Conservation (phyloP, 2,329 filamentous ascomycete species). For the Orbilia oligospora region DNA sequence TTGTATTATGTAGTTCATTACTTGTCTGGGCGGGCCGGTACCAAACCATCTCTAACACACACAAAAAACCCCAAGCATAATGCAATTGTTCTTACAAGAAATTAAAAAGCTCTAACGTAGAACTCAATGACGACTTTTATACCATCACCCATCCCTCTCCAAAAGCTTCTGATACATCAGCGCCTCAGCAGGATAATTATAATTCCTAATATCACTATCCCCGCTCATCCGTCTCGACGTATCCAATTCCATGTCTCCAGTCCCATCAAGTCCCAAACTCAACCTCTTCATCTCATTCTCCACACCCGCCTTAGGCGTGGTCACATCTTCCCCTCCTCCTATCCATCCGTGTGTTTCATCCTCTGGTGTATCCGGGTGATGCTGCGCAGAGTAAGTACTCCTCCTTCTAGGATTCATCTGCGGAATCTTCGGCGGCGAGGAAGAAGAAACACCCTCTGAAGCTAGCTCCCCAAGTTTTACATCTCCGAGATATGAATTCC, state of each 20-base stretch:
- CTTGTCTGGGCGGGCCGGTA: not conserved
- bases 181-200: conserved; percentile 56
- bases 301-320: conserved; percentile 41
- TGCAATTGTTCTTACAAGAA: not conserved
- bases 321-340: conserved; percentile 46
- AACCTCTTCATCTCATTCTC: conserved; percentile 52
- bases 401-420: conserved; percentile 53
- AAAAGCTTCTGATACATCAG: conserved; percentile 56
- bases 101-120: not conserved
- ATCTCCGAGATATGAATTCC: not conserved
- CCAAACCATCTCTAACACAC: not conserved
- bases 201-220: conserved; percentile 38
- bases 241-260: conserved; percentile 5
- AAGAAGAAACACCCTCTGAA: not conserved
- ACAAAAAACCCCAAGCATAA: not conserved
- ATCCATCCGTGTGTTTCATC: not conserved
- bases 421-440: conserved; percentile 42
- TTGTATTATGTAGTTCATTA: not conserved
- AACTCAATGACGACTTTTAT: not conserved
- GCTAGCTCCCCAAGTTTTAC: not conserved
- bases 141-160: conserved; percentile 41
- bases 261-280: conserved; percentile 23
- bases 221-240: conserved; percentile 21
- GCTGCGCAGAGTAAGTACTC: conserved; percentile 46
- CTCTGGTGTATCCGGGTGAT: conserved; percentile 15